Evolutionary conservation across 2,329 filamentous ascomycete genomes (phyloP).

Genomic region (Pseudogymnoascus sp.): DNA sequence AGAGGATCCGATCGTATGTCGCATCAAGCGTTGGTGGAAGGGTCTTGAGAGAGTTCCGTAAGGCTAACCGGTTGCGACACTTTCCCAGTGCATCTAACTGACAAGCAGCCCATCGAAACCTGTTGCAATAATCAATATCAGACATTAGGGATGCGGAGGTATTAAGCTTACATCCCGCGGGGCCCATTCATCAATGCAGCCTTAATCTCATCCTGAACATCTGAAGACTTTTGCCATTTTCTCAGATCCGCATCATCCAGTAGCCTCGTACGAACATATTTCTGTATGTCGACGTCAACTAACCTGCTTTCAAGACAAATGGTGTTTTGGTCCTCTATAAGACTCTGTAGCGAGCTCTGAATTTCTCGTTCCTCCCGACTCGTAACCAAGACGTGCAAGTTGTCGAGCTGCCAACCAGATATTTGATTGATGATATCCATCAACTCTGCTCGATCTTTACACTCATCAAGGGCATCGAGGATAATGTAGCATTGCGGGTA

Average conservation of each 20-base stretch:
- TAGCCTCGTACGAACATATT: conserved; percentile 23
- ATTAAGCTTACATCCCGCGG: conserved; percentile 27
- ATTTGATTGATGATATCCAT: not conserved
- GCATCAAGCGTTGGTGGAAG: conserved; percentile 27
- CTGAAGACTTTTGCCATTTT: conserved; percentile 22
- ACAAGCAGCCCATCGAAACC: not conserved
- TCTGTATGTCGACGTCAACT: conserved; percentile 24
- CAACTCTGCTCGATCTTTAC: conserved; percentile 10
- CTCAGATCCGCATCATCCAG: conserved; percentile 18
- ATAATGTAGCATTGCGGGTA: conserved; percentile 23
- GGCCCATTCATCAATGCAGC: conserved; percentile 20
- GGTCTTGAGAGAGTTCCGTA: conserved; percentile 24
- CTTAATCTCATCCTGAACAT: conserved; percentile 23
- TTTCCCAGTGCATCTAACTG: conserved; percentile 9
- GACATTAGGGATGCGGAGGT: not conserved
- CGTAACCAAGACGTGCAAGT: conserved; percentile 14
- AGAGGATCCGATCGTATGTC: conserved; percentile 27
- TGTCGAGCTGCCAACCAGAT: not conserved
- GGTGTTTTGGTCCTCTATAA: conserved; percentile 10
- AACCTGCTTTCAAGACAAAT: conserved; percentile 21
- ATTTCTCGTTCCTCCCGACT: conserved; percentile 27
- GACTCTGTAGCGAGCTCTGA: conserved; percentile 15
- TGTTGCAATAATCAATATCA: not conserved
- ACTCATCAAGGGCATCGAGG: conserved; percentile 30
- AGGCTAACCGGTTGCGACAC: conserved; percentile 12